phyloP scores from a whole-genome alignment of 2,329 filamentous ascomycete species.

The Colletotrichum spaethianum region DNA sequence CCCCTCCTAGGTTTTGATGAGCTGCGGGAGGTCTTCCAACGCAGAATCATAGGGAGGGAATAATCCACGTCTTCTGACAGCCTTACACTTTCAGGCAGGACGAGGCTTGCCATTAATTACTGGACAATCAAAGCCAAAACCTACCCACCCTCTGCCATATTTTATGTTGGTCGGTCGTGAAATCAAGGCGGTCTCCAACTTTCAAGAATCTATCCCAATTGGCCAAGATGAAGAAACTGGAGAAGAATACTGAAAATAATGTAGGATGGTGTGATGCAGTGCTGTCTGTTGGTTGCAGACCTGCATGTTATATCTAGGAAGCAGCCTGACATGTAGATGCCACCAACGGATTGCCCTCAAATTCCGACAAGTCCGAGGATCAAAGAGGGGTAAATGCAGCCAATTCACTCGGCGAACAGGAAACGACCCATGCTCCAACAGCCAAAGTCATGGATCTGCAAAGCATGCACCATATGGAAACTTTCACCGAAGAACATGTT shows the following conservation, averaged over 20 bases:
- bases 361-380: no score
- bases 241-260: background rate
- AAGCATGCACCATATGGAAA: background rate
- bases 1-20: background rate
- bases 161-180: background rate
- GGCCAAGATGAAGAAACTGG: background rate
- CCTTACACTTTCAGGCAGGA: background rate
- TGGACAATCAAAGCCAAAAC: background rate
- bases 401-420: background rate
- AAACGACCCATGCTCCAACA: background rate
- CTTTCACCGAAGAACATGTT: no score
- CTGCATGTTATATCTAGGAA: background rate
- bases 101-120: background rate
- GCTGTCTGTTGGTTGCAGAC: background rate
- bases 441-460: background rate
- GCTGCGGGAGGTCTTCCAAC: background rate
- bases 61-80: background rate
- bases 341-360: background rate
- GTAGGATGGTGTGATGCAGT: background rate
- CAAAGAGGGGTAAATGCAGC: background rate
- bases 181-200: background rate
- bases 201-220: background rate
- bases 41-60: background rate
- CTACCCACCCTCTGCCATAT: background rate
- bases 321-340: background rate